phyloP scores from a whole-genome alignment of 257 asterid species.

The Ehretia macrophylla region DNA sequence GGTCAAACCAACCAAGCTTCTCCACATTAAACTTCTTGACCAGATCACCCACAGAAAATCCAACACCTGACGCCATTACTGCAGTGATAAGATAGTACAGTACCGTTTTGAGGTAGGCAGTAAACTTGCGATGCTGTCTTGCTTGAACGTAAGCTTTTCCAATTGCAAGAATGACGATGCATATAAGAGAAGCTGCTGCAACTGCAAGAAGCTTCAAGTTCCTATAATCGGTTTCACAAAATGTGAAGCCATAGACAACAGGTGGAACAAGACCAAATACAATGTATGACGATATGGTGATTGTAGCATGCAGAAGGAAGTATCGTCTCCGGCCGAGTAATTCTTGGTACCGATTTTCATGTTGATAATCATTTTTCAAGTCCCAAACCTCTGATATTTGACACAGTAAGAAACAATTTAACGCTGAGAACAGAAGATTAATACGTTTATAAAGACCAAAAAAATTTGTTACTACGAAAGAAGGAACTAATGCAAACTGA shows the following conservation, averaged over 20 bases:
- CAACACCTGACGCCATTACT: conserved; percentile 41
- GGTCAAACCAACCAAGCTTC: conserved; percentile 38
- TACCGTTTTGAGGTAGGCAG: conserved; percentile 27
- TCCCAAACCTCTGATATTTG: conserved; percentile 39
- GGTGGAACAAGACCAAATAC: conserved; percentile 58
- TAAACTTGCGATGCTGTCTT: conserved; percentile 12
- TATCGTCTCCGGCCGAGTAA: conserved; percentile 40
- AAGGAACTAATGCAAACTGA: no score
- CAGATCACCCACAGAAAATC: conserved; percentile 39
- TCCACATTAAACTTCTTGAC: conserved; percentile 20
- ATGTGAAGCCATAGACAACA: conserved; percentile 40
- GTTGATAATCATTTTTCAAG: conserved; percentile 31
- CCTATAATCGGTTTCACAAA: conserved; percentile 31
- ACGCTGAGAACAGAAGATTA: background rate
- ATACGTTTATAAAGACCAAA: no score
- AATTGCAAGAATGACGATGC: conserved; percentile 40
- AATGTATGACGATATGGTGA: conserved; percentile 44
- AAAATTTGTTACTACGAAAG: no score
- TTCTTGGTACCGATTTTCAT: conserved; percentile 26
- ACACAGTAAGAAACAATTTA: background rate
- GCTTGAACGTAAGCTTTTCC: conserved; percentile 31
- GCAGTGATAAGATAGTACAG: conserved; percentile 34
- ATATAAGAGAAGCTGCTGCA: conserved; percentile 31
- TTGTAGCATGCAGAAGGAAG: conserved; percentile 39
- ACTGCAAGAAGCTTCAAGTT: conserved; percentile 49